phyloP scores from a whole-genome alignment of 129 eudicot genomes.

The Helianthus tuberosus region DNA sequence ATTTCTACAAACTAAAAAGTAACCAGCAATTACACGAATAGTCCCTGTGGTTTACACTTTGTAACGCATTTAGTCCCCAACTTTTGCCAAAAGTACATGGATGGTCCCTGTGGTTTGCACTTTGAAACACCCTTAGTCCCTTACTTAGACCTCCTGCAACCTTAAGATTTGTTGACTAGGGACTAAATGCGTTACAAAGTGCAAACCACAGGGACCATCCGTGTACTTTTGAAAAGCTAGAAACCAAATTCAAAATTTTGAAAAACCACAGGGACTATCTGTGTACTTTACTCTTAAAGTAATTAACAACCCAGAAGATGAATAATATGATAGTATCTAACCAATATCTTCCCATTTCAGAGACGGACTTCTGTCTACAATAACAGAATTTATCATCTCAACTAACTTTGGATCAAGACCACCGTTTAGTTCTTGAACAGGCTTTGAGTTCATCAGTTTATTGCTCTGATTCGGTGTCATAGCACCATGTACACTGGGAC shows the following conservation, averaged over 20 bases:
- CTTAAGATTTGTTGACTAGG: no score
- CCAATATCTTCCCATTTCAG: constrained; percentile 99
- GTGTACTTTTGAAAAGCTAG: no score
- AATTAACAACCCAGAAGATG: neutral
- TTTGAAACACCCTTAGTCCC: no score
- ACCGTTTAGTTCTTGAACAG: constrained; percentile 50
- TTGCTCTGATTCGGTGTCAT: constrained; percentile 41
- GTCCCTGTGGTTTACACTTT: no score
- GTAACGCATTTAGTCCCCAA: no score
- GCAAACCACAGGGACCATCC: no score
- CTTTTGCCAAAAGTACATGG: no score
- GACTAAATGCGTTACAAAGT: no score
- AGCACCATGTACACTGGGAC: constrained; percentile 40
- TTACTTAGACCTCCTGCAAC: no score
- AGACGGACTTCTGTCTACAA: constrained; percentile 92
- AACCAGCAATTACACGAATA: neutral
- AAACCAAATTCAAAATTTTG: no score
- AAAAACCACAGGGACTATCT: no score
- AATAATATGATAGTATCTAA: constrained; percentile 38
- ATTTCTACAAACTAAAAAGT: neutral
- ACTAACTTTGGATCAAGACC: constrained; percentile 75
- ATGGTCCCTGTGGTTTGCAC: no score
- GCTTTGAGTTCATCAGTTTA: constrained; percentile 45
- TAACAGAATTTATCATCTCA: constrained; percentile 92
- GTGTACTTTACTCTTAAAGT: neutral